phyloP scores from a whole-genome alignment of 345 rosid genomes.

The Clarkia xantiana region DNA sequence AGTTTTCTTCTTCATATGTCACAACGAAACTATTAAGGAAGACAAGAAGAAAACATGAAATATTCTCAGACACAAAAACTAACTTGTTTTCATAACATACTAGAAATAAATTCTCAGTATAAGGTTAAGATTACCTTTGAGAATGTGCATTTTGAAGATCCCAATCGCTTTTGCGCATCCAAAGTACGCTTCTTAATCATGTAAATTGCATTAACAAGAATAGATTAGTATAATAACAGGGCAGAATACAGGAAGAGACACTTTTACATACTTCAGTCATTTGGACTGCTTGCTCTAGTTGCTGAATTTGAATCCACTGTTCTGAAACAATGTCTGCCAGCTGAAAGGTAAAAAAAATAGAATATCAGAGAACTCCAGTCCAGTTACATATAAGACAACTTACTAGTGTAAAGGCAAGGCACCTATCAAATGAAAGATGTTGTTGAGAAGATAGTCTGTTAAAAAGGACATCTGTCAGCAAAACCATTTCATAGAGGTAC shows the following conservation, averaged over 20 bases:
- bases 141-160: conserved; percentile 28
- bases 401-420: no score
- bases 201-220: not conserved
- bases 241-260: not conserved
- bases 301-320: conserved; percentile 62
- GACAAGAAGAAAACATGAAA: conserved; percentile 2
- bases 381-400: no score
- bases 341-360: conserved; percentile 15
- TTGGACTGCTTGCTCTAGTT: conserved; percentile 56
- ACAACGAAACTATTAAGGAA: conserved; percentile 21
- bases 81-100: no score
- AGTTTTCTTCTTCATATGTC: conserved; percentile 3
- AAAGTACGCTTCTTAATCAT: conserved; percentile 23
- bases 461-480: no score
- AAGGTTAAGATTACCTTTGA: conserved; percentile 28
- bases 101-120: not conserved
- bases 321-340: conserved; percentile 43
- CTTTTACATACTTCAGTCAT: conserved; percentile 17
- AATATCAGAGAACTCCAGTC: conserved; percentile 3
- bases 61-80: no score
- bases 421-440: no score
- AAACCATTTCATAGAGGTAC: no score
- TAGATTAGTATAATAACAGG: not conserved
- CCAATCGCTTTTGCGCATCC: conserved; percentile 19
- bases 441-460: no score